Evolutionary conservation across 441 rosid species (phyloP).

Genomic region (Arabidopsis lyrata): DNA sequence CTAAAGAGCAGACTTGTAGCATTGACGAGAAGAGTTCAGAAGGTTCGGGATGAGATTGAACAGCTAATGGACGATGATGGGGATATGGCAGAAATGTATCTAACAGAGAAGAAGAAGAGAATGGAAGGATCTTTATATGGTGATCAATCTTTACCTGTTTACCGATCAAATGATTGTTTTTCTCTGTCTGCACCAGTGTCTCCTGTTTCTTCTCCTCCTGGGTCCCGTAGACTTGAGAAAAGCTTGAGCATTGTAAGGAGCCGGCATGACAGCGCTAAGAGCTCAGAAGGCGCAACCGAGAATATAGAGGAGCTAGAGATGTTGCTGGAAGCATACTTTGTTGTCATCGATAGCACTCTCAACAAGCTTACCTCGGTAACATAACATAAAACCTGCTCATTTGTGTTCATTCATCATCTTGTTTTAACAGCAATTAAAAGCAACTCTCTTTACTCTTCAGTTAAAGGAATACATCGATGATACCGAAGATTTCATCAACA

Average conservation of each 20-base stretch:
- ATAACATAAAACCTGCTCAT: conserved; percentile 38
- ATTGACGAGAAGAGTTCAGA: conserved; percentile 94
- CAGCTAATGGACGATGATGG: conserved; percentile 99
- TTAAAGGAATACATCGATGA: conserved; percentile 97
- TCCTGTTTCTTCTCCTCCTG: conserved; percentile 94
- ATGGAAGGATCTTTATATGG: conserved; percentile 82
- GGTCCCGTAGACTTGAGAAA: conserved; percentile 81
- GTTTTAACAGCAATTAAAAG: neutral
- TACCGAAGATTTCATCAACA: conserved; percentile 97
- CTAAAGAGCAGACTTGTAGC: conserved; percentile 98
- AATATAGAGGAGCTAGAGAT: conserved; percentile 95
- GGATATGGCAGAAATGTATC: conserved; percentile 99
- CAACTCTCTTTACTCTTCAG: conserved; percentile 52
- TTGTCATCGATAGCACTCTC: conserved; percentile 90
- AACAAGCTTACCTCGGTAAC: conserved; percentile 94
- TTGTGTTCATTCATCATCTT: conserved; percentile 6
- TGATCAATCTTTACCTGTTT: conserved; percentile 79
- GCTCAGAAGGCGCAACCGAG: conserved; percentile 75
- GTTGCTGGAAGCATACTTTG: conserved; percentile 99
- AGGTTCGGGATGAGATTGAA: conserved; percentile 99
- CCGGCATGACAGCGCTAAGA: conserved; percentile 89
- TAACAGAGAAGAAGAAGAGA: conserved; percentile 92
- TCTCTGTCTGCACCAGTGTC: conserved; percentile 96
- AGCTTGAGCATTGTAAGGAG: conserved; percentile 91
- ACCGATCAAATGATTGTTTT: conserved; percentile 72